These are phyloP conservation scores for Calonectria pseudoturangicola DNA, from an alignment of 2,329 filamentous ascomycete species.

Conservation along the genomic window DNA sequence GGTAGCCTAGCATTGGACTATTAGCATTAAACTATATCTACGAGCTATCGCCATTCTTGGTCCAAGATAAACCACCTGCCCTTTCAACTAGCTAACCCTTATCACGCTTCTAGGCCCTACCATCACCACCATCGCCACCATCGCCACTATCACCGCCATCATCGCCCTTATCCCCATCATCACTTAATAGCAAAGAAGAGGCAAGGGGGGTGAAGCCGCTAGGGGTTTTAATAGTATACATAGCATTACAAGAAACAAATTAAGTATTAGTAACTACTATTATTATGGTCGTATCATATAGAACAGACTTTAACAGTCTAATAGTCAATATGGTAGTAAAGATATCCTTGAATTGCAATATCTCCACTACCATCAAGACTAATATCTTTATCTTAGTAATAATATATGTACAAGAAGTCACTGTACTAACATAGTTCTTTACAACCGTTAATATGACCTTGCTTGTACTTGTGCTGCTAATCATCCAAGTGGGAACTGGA, in stretches of 20 bases:
- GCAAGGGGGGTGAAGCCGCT: background rate
- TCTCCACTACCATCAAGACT: background rate
- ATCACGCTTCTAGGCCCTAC: background rate
- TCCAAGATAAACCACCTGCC: background rate
- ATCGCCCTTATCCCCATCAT: background rate
- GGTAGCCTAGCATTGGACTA: background rate
- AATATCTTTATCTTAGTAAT: background rate
- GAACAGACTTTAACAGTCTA: background rate
- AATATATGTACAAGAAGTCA: background rate
- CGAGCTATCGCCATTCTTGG: background rate
- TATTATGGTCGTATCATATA: background rate
- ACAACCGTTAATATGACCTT: background rate
- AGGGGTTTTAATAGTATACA: background rate
- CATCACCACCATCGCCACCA: background rate
- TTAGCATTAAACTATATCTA: background rate
- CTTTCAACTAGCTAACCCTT: background rate
- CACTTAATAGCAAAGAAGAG: background rate
- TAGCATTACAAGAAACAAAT: background rate
- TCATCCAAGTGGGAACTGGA: background rate
- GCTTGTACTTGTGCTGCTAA: background rate
- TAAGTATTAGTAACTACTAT: background rate
- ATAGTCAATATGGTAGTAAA: background rate
- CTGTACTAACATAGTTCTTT: background rate
- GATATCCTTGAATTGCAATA: background rate
- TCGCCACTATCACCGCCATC: background rate